A percentile compares a stretch with the other conserved stretches of the same genome.
These are phyloP conservation scores for California macrophylla DNA, from an alignment of 441 rosid species.

Conservation along the genomic window DNA sequence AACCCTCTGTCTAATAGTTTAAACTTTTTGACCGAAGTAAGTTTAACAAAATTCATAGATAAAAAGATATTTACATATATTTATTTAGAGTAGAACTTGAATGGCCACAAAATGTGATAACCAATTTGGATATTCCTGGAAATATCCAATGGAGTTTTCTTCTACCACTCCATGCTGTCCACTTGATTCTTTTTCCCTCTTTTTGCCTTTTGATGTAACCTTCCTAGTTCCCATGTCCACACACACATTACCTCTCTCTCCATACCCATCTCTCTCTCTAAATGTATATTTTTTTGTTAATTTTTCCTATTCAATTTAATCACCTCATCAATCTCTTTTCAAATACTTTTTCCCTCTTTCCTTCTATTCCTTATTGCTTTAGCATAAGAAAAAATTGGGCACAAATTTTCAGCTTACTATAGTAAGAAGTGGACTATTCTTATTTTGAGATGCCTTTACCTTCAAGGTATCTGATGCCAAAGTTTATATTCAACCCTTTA, in stretches of 20 bases:
- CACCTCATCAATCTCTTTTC: background rate
- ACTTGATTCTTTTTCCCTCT: conserved; percentile 1
- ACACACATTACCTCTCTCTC: background rate
- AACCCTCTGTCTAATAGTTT: too few species aligned
- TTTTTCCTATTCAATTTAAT: too few species aligned
- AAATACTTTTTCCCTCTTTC: background rate
- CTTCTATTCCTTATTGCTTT: background rate
- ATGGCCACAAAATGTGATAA: conserved; percentile 22
- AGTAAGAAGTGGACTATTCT: background rate
- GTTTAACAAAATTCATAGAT: too few species aligned
- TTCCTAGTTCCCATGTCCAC: conserved; percentile 22
- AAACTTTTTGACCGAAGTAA: too few species aligned
- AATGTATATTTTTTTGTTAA: too few species aligned
- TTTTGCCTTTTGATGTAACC: conserved; percentile 18
- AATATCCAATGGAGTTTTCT: conserved; percentile 15
- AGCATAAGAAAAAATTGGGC: background rate
- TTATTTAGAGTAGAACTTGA: conserved; percentile 7
- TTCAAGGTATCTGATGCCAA: background rate
- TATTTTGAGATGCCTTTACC: background rate
- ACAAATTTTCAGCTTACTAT: background rate
- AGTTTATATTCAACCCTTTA: background rate
- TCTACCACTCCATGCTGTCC: conserved; percentile 6
- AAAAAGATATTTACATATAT: background rate
- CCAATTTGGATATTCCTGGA: conserved; percentile 26
- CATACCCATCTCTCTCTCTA: background rate